Conservation (phyloP, 1,284 basidiomycete genomes). For the Ganoderma leucocontextum region DNA sequence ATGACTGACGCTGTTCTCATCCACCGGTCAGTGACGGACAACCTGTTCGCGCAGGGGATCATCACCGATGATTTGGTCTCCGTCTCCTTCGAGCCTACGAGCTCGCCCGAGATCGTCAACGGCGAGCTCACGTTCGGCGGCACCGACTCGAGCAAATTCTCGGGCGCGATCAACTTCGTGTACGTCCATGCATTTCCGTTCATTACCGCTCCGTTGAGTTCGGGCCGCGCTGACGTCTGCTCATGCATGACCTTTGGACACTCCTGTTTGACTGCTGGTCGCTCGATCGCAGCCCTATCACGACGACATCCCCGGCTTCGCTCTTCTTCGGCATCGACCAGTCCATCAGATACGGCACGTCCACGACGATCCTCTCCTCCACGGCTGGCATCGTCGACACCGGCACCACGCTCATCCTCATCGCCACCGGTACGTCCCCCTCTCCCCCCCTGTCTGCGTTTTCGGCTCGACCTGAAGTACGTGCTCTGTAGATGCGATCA, state of each 20-base stretch:
- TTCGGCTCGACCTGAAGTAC: neutral
- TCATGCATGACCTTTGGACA: neutral
- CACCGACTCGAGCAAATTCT: conserved; percentile 53
- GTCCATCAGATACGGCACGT: conserved; percentile 59
- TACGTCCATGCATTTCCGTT: conserved; percentile 40
- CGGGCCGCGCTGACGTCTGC: neutral
- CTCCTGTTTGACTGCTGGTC: neutral
- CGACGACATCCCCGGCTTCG: conserved; percentile 54
- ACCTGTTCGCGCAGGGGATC: conserved; percentile 47
- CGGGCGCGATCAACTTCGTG: conserved; percentile 54
- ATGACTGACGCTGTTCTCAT: neutral
- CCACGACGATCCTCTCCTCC: conserved; percentile 51
- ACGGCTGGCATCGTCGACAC: conserved; percentile 74
- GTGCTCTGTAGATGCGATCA: conserved; percentile 40
- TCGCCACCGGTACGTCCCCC: conserved; percentile 43
- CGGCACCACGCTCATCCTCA: conserved; percentile 51
- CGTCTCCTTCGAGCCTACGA: conserved; percentile 59
- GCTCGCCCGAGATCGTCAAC: conserved; percentile 36
- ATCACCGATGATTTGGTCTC: conserved; percentile 54
- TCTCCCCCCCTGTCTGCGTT: neutral
- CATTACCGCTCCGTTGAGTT: neutral
- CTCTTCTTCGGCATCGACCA: conserved; percentile 72
- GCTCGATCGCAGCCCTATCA: conserved; percentile 49
- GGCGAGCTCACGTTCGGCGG: conserved; percentile 63
- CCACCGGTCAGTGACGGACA: conserved; percentile 42